Base-by-base conservation (phyloP, 306 rosid genomes). In the Quercus aquifolioides region DNA sequence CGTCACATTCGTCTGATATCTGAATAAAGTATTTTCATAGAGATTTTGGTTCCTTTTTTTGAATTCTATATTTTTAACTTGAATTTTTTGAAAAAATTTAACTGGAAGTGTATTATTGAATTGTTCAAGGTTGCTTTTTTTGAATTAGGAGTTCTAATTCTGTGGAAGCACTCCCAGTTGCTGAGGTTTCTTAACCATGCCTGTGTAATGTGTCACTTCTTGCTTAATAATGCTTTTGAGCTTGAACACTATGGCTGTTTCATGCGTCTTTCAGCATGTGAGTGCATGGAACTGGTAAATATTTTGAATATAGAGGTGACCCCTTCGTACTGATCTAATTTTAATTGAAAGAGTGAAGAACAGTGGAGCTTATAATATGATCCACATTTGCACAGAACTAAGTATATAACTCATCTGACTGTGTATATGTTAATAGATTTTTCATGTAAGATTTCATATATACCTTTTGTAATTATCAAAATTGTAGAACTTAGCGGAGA, bases 401-500 rank as follows among this genome's bases (percentile, higher is more conserved):
- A 9, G 54, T 26, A 26, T 52, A 6, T 72, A 23, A 26, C 58
- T 72, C 18, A 26, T 21, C 21, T 71, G 19, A 4, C 3, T 21
- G 73, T 25, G 0, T 17, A 17, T 73, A 62, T 75, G 28, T 55
- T 54, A 60, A 63, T 55, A 15, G 63, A 64, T 57, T 71, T 78
- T 78, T 69, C 76, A 35, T 70, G 10, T 77, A 4, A 31, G 26
- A 67, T 26, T 75, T 62, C 6, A 68, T 78, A 49, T 31, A 64
- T 69, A 15, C 46, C 57, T 41, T 17, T 83, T 71, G 88, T 88
- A 76, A 87, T 83, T 64, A 82, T 17, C 73, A 59, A 79, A 55
- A 5, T 52, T 72, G 38, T 82, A 73, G 80, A 69, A 81, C 87
- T 76, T 85, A 94, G 99, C 55, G 99, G 99, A 78, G 99, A 94